phyloP scores from a whole-genome alignment of 2,329 filamentous ascomycete species.

The Fusarium multiceps region DNA sequence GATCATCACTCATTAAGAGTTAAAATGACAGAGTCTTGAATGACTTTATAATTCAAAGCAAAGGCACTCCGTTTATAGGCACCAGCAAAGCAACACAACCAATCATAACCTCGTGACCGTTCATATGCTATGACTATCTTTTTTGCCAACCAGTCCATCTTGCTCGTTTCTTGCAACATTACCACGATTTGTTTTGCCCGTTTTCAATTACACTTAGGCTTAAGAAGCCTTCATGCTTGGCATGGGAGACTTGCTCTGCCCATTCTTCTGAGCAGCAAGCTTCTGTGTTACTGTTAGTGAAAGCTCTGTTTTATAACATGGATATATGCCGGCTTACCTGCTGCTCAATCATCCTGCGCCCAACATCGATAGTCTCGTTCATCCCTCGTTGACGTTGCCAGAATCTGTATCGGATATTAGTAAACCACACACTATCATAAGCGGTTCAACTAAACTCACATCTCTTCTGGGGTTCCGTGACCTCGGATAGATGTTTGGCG shows the following conservation, averaged over 20 bases:
- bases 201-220: background rate
- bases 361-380: constrained; percentile 67
- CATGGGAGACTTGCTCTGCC: constrained; percentile 27
- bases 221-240: constrained; percentile 41
- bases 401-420: constrained; percentile 58
- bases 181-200: background rate
- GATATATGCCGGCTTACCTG: constrained; percentile 42
- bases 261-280: constrained; percentile 22
- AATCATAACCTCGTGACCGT: constrained; percentile 32
- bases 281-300: constrained; percentile 25
- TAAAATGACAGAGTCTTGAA: background rate
- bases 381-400: constrained; percentile 71
- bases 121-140: constrained; percentile 11
- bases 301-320: background rate
- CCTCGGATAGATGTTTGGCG: constrained; percentile 62
- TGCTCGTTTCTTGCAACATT: background rate
- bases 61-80: background rate
- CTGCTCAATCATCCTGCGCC: constrained; percentile 65
- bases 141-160: background rate
- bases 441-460: constrained; percentile 50
- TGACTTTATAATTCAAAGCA: constrained; percentile 10
- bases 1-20: background rate
- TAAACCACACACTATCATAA: background rate
- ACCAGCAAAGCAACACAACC: background rate
- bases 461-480: constrained; percentile 63